A percentile compares a stretch with the other conserved stretches of the same genome.
Conservation (phyloP, 2,329 filamentous ascomycete genomes). For the Aspergillus aculeatus region DNA sequence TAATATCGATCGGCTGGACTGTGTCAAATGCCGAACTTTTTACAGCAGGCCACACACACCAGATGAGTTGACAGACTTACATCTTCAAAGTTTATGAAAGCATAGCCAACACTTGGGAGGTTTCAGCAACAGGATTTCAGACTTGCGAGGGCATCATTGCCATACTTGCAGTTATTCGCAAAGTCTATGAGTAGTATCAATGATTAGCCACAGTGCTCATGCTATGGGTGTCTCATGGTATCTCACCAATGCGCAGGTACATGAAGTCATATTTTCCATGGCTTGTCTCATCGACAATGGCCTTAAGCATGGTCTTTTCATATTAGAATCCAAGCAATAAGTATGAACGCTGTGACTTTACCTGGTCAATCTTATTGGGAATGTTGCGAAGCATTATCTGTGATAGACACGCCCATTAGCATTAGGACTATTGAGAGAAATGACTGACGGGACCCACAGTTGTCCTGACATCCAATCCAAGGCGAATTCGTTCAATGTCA, state of each 20-base stretch:
- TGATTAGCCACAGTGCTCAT: not conserved
- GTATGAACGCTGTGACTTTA: conserved; percentile 19
- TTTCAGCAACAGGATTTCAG: conserved; percentile 7
- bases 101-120: conserved; percentile 76
- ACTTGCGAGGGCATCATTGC: conserved; percentile 16
- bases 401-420: not conserved
- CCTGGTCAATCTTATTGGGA: conserved; percentile 78
- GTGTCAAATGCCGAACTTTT: conserved; percentile 39
- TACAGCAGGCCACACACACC: not conserved
- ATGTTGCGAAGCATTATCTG: conserved; percentile 95
- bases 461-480: conserved; percentile 71
- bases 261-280: conserved; percentile 89
- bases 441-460: conserved; percentile 55
- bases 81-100: conserved; percentile 91
- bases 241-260: conserved; percentile 77
- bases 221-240: not conserved
- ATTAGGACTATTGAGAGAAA: not conserved
- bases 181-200: conserved; percentile 55
- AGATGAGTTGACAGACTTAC: conserved; percentile 48
- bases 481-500: conserved; percentile 44
- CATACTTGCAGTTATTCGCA: conserved; percentile 78
- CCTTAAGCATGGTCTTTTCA: conserved; percentile 66
- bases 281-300: conserved; percentile 74
- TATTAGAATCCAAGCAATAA: conserved; percentile 10
- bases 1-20: conserved; percentile 67